Conservation (phyloP, 441 rosid species). For the Arabidopsis lyrata region DNA sequence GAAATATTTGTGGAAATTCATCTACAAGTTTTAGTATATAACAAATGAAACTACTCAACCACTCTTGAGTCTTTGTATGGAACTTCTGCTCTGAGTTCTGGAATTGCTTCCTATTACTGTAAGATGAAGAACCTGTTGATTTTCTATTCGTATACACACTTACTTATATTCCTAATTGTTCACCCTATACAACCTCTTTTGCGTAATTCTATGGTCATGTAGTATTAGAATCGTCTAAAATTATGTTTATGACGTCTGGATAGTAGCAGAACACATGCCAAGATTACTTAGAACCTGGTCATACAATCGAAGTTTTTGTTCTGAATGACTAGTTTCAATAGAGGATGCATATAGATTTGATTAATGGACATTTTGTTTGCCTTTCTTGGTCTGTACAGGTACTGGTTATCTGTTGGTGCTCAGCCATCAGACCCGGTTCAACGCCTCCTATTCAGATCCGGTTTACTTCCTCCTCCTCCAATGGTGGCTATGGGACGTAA, state of each 20-base stretch:
- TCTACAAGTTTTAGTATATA: neutral
- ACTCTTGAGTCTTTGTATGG: slow-evolving; percentile 1
- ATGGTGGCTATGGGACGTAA: slow-evolving; percentile 84
- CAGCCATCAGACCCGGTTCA: slow-evolving; percentile 92
- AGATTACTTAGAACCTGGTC: neutral
- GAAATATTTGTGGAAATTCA: neutral
- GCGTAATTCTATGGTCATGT: neutral
- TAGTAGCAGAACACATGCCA: slow-evolving; percentile 14
- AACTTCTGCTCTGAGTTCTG: slow-evolving; percentile 17
- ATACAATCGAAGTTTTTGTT: neutral
- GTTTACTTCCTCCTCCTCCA: slow-evolving; percentile 87
- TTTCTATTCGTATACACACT: neutral
- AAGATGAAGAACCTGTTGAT: slow-evolving; percentile 17
- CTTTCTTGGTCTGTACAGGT: slow-evolving; percentile 48
- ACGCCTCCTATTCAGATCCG: slow-evolving; percentile 83
- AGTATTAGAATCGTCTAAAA: slow-evolving; percentile 1
- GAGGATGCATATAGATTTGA: neutral
- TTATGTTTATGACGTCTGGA: neutral
- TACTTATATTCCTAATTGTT: neutral
- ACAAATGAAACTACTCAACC: neutral
- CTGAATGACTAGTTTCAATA: slow-evolving; percentile 1
- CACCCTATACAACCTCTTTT: neutral
- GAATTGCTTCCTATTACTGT: slow-evolving; percentile 2
- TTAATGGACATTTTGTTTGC: neutral
- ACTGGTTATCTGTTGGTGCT: slow-evolving; percentile 96